phyloP scores from a whole-genome alignment of 441 rosid genomes.

The Corymbia calophylla region DNA sequence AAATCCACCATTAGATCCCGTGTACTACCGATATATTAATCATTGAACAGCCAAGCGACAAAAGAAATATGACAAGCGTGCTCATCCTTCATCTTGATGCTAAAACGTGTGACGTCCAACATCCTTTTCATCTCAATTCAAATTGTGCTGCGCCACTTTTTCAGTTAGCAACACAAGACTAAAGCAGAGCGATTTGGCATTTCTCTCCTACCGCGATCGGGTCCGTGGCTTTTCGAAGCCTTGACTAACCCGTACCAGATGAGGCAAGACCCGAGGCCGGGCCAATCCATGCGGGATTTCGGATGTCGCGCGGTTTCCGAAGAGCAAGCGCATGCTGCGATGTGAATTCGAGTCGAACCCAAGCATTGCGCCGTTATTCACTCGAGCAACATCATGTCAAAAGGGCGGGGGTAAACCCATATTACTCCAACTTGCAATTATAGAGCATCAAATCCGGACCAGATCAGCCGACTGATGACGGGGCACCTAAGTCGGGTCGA shows the following conservation, averaged over 20 bases:
- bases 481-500: not conserved
- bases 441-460: accelerated
- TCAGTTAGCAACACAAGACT: not conserved
- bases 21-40: not conserved
- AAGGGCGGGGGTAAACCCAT: not conserved
- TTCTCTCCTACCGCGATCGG: not conserved
- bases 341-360: not conserved
- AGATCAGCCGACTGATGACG: not conserved
- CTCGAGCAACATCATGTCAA: not conserved
- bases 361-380: not conserved
- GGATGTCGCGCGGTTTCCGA: not conserved
- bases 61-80: not conserved
- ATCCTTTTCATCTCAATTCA: no score
- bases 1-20: not conserved
- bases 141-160: not conserved
- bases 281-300: not conserved
- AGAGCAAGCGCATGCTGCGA: not conserved
- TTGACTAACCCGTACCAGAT: not conserved
- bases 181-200: not conserved
- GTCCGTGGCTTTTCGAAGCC: not conserved
- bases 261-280: not conserved
- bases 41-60: not conserved
- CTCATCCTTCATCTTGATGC: not conserved
- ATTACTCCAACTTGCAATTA: not conserved
- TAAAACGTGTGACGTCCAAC: no score